phyloP scores from a whole-genome alignment of 192 early-diverging fungal species.

The Rhizophlyctis rosea region DNA sequence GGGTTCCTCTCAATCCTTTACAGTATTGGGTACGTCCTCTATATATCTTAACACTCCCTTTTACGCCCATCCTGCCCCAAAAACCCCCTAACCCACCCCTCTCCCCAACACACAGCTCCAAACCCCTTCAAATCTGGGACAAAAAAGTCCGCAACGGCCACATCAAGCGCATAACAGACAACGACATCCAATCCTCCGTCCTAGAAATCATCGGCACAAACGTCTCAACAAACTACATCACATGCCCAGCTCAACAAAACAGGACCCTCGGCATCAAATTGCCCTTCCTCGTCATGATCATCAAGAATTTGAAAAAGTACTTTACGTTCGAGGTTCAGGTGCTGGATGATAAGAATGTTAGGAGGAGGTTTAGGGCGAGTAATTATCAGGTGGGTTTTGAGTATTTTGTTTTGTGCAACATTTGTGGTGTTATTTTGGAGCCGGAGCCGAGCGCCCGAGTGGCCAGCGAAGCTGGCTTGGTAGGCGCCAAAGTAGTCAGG shows the following conservation, averaged over 20 bases:
- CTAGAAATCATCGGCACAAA: conserved; percentile 77
- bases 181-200: conserved; percentile 76
- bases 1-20: conserved; percentile 89
- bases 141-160: conserved; percentile 64
- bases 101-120: conserved; percentile 37
- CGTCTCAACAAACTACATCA: conserved; percentile 84
- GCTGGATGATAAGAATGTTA: conserved; percentile 77
- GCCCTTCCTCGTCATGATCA: conserved; percentile 80
- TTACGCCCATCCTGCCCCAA: neutral
- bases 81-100: neutral
- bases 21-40: conserved; percentile 68
- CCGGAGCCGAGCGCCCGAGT: too few species aligned
- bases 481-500: too few species aligned
- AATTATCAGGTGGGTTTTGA: conserved; percentile 76
- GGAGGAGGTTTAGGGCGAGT: conserved; percentile 77
- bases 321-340: conserved; percentile 92
- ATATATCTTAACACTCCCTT: neutral
- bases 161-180: conserved; percentile 76
- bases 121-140: conserved; percentile 73
- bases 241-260: conserved; percentile 70
- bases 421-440: too few species aligned
- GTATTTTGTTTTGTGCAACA: too few species aligned
- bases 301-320: conserved; percentile 87
- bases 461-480: too few species aligned
- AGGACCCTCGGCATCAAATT: conserved; percentile 87